These are phyloP conservation scores for Bothriochloa decipiens DNA, from an alignment of 176 grass and related monocot genomes.

Conservation along the genomic window DNA sequence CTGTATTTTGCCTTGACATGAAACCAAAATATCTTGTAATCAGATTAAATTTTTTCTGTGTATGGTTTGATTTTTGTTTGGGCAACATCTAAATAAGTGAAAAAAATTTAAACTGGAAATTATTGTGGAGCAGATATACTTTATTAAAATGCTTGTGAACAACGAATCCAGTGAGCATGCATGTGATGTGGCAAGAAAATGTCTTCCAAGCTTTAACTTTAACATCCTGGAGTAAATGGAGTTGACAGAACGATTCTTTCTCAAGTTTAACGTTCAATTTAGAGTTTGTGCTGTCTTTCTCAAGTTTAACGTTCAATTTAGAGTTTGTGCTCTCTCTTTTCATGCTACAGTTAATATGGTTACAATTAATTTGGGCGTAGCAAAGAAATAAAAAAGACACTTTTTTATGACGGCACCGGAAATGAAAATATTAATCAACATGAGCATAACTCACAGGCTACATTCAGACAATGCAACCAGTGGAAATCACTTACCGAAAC, in stretches of 20 bases:
- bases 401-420: constrained; percentile 5
- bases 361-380: not conserved
- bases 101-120: not conserved
- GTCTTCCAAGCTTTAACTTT: not conserved
- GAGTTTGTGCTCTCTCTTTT: constrained; percentile 16
- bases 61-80: not conserved
- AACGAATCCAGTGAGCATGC: constrained; percentile 19
- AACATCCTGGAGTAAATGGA: constrained; percentile 1
- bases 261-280: no score
- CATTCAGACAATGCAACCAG: constrained; percentile 3
- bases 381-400: not conserved
- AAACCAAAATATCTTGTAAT: not conserved
- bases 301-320: not conserved
- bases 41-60: not conserved
- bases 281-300: no score
- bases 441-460: not conserved
- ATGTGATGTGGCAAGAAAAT: not conserved
- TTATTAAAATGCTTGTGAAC: not conserved
- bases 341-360: not conserved
- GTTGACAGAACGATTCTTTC: not conserved
- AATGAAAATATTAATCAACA: not conserved
- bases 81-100: not conserved
- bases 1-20: not conserved
- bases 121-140: not conserved
- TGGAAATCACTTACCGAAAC: constrained; percentile 68